Evolutionary conservation across 2,329 filamentous ascomycete species (phyloP).

Genomic region (Beauveria bassiana): DNA sequence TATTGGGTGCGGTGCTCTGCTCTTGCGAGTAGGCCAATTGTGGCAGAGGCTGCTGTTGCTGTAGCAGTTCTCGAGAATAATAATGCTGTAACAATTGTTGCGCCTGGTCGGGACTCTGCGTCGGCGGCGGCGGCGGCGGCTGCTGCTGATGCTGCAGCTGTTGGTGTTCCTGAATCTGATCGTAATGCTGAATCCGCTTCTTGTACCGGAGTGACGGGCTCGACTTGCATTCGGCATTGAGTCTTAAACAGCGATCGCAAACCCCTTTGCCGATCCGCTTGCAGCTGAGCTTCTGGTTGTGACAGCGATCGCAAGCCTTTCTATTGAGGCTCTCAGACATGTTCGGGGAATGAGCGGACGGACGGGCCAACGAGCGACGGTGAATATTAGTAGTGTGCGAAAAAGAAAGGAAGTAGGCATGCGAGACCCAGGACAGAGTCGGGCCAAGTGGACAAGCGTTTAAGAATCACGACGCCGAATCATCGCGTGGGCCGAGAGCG

Average conservation of each 20-base stretch:
- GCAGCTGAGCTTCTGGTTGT: conserved; percentile 38
- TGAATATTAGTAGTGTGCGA: background rate
- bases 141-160: background rate
- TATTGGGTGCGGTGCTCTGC: background rate
- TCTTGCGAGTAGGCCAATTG: background rate
- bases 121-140: conserved; percentile 15
- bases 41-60: conserved; percentile 13
- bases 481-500: background rate
- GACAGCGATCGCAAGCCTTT: conserved; percentile 40
- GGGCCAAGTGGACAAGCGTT: conserved; percentile 1
- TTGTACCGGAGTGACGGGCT: conserved; percentile 34
- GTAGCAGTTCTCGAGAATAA: conserved; percentile 12
- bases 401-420: background rate
- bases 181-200: conserved; percentile 22
- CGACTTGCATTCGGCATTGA: conserved; percentile 35
- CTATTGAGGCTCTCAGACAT: conserved; percentile 33
- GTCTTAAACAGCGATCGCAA: conserved; percentile 35
- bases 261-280: conserved; percentile 32
- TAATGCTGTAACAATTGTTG: conserved; percentile 11
- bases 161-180: background rate
- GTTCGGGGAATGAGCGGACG: conserved; percentile 15
- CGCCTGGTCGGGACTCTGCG: conserved; percentile 15
- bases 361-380: background rate
- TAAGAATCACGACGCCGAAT: conserved; percentile 8
- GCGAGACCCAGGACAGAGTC: background rate